Conservation (phyloP, 495 filamentous ascomycete species). For the Amphirosellinia nigrospora region DNA sequence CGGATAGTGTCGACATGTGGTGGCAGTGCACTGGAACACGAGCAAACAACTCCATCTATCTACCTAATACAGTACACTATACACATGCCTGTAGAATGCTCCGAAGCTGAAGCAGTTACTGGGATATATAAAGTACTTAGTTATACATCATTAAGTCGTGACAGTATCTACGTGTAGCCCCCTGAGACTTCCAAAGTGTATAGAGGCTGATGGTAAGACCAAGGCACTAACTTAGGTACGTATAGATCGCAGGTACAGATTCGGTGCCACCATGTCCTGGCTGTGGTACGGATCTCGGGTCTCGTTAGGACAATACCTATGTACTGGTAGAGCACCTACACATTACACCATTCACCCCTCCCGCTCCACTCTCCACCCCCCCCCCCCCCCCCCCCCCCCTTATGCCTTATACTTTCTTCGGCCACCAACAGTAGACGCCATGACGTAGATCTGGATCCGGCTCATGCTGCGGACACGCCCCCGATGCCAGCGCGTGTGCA, state of each 20-base stretch:
- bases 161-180: background rate
- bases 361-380: background rate
- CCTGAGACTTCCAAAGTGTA: too few relatives aligned
- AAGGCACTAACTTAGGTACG: background rate
- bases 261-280: background rate
- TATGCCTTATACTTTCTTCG: background rate
- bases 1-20: constrained; percentile 15
- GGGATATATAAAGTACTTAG: background rate
- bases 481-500: background rate
- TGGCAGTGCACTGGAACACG: constrained; percentile 29
- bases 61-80: too few relatives aligned
- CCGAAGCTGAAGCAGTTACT: background rate
- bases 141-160: background rate
- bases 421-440: background rate
- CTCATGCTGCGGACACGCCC: constrained; percentile 6
- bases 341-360: background rate
- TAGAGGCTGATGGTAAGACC: background rate
- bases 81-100: background rate
- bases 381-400: too few relatives aligned
- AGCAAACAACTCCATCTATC: constrained; percentile 10
- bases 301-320: too few relatives aligned
- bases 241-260: background rate
- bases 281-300: background rate
- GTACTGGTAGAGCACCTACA: background rate
- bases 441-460: constrained; percentile 12